A percentile compares a stretch with the other conserved stretches of the same genome.
phyloP scores from a whole-genome alignment of 495 filamentous ascomycete species.

The Penicillium verhagenii region DNA sequence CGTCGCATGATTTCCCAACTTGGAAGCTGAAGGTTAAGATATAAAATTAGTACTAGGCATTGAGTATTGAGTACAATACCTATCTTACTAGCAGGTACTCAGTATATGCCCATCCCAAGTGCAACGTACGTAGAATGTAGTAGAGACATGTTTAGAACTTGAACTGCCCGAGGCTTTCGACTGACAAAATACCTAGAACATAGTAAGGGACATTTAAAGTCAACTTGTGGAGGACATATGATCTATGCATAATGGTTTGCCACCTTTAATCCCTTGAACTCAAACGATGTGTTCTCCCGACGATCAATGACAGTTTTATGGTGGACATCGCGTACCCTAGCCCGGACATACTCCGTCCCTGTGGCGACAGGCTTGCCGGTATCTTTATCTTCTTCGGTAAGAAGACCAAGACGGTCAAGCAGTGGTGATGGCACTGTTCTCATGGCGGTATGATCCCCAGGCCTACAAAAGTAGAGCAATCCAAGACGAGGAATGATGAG shows the following conservation, averaged over 20 bases:
- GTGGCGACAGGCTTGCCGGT: conserved; percentile 25
- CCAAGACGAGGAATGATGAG: conserved; percentile 44
- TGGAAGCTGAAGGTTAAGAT: too few relatives aligned
- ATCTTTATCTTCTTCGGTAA: conserved; percentile 32
- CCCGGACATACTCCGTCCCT: conserved; percentile 48
- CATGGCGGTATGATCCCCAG: conserved; percentile 40
- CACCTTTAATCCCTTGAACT: conserved; percentile 44
- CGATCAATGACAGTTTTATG: conserved; percentile 35
- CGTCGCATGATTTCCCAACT: too few relatives aligned
- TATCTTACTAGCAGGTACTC: too few relatives aligned
- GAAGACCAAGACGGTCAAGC: conserved; percentile 45
- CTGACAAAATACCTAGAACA: too few relatives aligned
- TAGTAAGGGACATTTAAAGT: background rate
- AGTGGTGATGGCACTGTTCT: conserved; percentile 45
- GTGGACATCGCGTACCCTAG: conserved; percentile 45
- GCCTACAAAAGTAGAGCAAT: conserved; percentile 46
- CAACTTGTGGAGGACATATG: too few relatives aligned
- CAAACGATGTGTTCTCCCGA: conserved; percentile 38
- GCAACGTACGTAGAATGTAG: too few relatives aligned
- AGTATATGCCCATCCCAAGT: too few relatives aligned
- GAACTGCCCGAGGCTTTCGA: too few relatives aligned
- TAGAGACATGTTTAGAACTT: too few relatives aligned
- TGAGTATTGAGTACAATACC: too few relatives aligned
- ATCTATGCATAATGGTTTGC: conserved; percentile 37
- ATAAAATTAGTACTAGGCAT: too few relatives aligned